Conservation (phyloP, 2,329 filamentous ascomycete genomes). For the Colletotrichum endophyticum region DNA sequence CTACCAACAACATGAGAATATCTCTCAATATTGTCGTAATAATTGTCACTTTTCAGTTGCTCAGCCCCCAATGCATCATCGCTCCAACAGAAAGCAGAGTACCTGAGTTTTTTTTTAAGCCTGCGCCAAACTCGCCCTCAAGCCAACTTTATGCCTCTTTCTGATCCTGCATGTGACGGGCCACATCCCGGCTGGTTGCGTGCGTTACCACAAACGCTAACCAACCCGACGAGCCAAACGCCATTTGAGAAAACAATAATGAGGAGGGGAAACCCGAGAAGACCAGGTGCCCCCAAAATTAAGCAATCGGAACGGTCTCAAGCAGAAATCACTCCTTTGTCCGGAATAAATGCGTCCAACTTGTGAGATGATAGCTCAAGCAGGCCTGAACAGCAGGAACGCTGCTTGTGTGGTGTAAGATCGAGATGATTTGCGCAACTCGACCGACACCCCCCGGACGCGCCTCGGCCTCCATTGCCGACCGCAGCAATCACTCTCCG, state of each 20-base stretch:
- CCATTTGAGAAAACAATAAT: not conserved
- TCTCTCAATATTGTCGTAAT: not conserved
- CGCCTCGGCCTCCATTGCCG: not conserved
- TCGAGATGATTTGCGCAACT: constrained; percentile 3
- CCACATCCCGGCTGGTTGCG: constrained; percentile 16
- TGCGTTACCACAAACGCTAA: constrained; percentile 4
- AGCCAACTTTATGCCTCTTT: constrained; percentile 1
- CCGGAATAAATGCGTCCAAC: not conserved
- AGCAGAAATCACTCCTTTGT: not conserved
- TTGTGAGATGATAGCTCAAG: not conserved
- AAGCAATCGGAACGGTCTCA: not conserved
- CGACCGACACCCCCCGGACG: not conserved
- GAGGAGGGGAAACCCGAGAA: not conserved
- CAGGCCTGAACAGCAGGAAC: not conserved
- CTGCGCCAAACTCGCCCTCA: not conserved
- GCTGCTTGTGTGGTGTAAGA: not conserved
- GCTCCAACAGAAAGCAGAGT: not conserved
- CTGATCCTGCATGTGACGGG: constrained; percentile 16
- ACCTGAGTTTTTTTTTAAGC: not conserved
- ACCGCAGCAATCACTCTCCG: not conserved
- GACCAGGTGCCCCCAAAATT: not conserved
- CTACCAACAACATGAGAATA: not conserved
- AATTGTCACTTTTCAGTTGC: not conserved
- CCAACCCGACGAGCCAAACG: not conserved
- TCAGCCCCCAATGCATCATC: not conserved